phyloP scores from a whole-genome alignment of 257 asterid genomes.

The Thymus mandschuricus region DNA sequence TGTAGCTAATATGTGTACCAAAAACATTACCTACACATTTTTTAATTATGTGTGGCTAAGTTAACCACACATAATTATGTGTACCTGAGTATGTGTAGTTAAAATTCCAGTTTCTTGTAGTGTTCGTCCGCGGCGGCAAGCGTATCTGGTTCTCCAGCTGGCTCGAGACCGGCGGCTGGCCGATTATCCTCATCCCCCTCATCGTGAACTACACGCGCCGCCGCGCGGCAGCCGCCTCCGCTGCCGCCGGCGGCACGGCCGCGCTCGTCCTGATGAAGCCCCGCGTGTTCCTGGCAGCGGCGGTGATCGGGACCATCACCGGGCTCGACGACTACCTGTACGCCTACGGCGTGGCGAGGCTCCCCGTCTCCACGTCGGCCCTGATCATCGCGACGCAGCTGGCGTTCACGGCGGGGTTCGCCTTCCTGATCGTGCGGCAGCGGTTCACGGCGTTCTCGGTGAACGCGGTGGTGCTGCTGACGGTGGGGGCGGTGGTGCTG shows the following conservation, averaged over 20 bases:
- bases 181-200: constrained; percentile 44
- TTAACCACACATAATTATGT: too few relatives aligned
- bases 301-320: constrained; percentile 38
- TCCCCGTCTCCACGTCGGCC: constrained; percentile 23
- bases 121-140: constrained; percentile 25
- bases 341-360: constrained; percentile 22
- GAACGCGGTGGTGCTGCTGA: constrained; percentile 36
- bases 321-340: constrained; percentile 46
- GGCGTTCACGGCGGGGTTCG: constrained; percentile 32
- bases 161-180: constrained; percentile 49
- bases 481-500: constrained; percentile 40
- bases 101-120: too few relatives aligned
- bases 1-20: too few relatives aligned
- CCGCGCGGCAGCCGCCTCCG: constrained; percentile 8
- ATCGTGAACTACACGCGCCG: constrained; percentile 40
- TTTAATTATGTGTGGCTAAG: too few relatives aligned
- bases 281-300: constrained; percentile 31
- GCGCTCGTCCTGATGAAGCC: constrained; percentile 34
- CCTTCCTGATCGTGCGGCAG: constrained; percentile 24
- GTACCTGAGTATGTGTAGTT: too few relatives aligned
- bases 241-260: neutral
- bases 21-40: too few relatives aligned
- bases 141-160: constrained; percentile 23
- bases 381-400: constrained; percentile 31
- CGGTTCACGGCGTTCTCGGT: constrained; percentile 26